Evolutionary conservation across 805 yeast species (phyloP).

Genomic region (Metschnikowia aberdeeniae): DNA sequence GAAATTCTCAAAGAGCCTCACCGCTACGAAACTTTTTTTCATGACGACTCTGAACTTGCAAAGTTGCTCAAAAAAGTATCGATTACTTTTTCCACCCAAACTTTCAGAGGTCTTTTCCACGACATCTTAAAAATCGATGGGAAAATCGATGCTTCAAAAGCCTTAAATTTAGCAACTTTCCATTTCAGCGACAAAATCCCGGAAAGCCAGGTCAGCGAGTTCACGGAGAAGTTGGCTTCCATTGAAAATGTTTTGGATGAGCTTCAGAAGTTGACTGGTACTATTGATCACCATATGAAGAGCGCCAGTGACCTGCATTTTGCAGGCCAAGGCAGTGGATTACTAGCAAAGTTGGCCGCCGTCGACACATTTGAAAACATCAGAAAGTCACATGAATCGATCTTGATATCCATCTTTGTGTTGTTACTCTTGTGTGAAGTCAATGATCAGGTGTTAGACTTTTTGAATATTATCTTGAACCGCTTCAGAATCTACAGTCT

Average conservation of each 20-base stretch:
- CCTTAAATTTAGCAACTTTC: conserved; percentile 22
- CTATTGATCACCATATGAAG: conserved; percentile 1
- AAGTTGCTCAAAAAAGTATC: conserved; percentile 21
- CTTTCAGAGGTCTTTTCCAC: conserved; percentile 23
- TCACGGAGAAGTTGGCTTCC: conserved; percentile 22
- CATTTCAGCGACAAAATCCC: conserved; percentile 25
- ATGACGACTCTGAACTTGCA: conserved; percentile 16
- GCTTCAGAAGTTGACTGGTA: conserved; percentile 22
- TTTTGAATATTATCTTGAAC: conserved; percentile 22
- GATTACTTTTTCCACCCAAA: conserved; percentile 26
- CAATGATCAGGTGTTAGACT: conserved; percentile 23
- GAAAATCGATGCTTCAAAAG: conserved; percentile 14
- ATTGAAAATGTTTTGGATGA: conserved; percentile 26
- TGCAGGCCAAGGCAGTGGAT: conserved; percentile 18
- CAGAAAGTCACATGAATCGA: conserved; percentile 24
- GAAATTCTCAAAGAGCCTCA: conserved; percentile 32
- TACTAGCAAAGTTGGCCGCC: conserved; percentile 22
- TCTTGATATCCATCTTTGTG: conserved; percentile 27
- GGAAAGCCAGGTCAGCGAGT: conserved; percentile 19
- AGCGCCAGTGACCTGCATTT: conserved; percentile 1
- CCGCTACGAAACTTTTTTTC: conserved; percentile 24
- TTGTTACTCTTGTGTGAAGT: conserved; percentile 33
- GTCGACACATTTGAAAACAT: conserved; percentile 28
- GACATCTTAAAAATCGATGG: conserved; percentile 12
- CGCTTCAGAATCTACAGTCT: conserved; percentile 25